Base-by-base conservation (phyloP, 2,329 filamentous ascomycete species). In the Elsinoe perseae region DNA sequence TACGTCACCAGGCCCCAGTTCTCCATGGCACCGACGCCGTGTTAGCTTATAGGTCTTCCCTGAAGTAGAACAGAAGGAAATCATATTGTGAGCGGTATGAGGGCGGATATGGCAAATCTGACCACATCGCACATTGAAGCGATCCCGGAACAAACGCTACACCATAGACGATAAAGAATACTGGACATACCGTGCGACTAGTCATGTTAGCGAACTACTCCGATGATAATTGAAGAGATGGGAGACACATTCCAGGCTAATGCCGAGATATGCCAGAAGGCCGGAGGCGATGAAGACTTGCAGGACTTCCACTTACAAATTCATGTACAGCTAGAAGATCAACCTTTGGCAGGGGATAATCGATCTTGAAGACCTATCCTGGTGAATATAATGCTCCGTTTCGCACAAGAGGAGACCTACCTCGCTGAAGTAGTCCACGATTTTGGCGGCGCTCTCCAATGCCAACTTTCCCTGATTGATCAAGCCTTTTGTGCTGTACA, bases 1-100 rank as follows among this genome's bases (percentile, higher is more conserved):
- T 97, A 98, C 28, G 93, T 97, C 58, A 98, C 89, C 55, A 98
- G 79, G 63, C 91, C 91, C 91, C 91, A 96, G 70, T 95, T 95
- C 76, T 96, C 91, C 88, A 95, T 95, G 63, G 89, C 89, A 44
- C 87, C n/a, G n/a, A n/a, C n/a, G n/a, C n/a, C n/a, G n/a, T n/a
- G n/a, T n/a, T n/a, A n/a, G n/a, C n/a, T n/a, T n/a, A n/a, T n/a
- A n/a, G n/a, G n/a, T n/a, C n/a, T n/a, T n/a, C n/a, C n/a, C n/a
- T n/a, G n/a, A n/a, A n/a, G n/a, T n/a, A n/a, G n/a, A n/a, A n/a
- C n/a, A n/a, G n/a, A n/a, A n/a, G n/a, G n/a, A n/a, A n/a, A n/a
- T n/a, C n/a, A n/a, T n/a, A n/a, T n/a, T n/a, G n/a, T n/a, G n/a
- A n/a, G n/a, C n/a, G n/a, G n/a, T n/a, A n/a, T n/a, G n/a, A n/a